Conservation (phyloP, 2,329 filamentous ascomycete species). For the Alternaria rosae region DNA sequence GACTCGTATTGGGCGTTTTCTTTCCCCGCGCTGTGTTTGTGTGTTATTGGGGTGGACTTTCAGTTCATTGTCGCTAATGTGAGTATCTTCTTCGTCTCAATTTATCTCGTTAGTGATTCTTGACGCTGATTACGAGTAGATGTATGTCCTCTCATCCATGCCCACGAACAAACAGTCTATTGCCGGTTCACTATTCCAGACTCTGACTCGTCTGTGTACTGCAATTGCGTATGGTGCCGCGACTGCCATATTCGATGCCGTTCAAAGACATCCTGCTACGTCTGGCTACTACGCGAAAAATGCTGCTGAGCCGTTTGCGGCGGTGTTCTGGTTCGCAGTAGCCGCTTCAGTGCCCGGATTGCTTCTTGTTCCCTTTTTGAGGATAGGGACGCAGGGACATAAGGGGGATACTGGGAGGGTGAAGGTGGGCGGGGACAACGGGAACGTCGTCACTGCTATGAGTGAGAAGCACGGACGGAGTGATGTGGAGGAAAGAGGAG, state of each 20-base stretch:
- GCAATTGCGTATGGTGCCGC: constrained; percentile 68
- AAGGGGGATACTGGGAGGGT: constrained; percentile 38
- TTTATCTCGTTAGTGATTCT: background rate
- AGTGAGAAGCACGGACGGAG: background rate
- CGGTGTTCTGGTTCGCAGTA: constrained; percentile 60
- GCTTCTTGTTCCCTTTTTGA: constrained; percentile 61
- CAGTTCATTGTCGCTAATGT: constrained; percentile 75
- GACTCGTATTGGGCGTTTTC: constrained; percentile 71
- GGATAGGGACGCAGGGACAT: constrained; percentile 62
- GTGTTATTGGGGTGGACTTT: constrained; percentile 71
- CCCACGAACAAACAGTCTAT: constrained; percentile 69
- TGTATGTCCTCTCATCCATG: constrained; percentile 74
- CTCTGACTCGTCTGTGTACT: constrained; percentile 66
- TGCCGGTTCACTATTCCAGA: constrained; percentile 73
- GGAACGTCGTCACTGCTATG: constrained; percentile 1
- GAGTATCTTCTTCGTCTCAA: constrained; percentile 29
- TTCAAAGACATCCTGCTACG: constrained; percentile 37
- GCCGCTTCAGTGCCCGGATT: constrained; percentile 56
- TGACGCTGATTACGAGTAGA: constrained; percentile 49
- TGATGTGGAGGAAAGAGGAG: background rate
- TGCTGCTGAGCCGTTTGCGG: constrained; percentile 59
- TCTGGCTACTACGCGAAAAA: constrained; percentile 55
- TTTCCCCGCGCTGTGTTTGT: constrained; percentile 67
- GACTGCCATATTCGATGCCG: constrained; percentile 66
- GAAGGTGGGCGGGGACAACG: constrained; percentile 12